These are phyloP conservation scores for Verticillium alfalfae DNA, from an alignment of 2,329 filamentous ascomycete genomes.

Conservation along the genomic window DNA sequence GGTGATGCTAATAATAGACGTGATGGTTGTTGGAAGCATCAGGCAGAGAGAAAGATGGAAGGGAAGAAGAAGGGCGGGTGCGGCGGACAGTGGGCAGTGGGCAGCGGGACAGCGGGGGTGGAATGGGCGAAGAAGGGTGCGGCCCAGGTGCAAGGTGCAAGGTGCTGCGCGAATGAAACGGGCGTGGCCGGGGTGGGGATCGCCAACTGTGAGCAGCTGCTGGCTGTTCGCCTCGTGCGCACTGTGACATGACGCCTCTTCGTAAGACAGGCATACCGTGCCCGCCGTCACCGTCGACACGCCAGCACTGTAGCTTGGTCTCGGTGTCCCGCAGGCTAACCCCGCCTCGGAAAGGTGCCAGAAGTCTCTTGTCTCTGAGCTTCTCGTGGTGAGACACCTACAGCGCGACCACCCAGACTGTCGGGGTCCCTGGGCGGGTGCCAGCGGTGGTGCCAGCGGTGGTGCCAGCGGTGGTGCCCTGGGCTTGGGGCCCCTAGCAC, in stretches of 20 bases:
- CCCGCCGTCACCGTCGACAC: neutral
- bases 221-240: neutral
- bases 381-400: neutral
- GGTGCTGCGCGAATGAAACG: constrained; percentile 1
- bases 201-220: neutral
- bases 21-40: constrained; percentile 32
- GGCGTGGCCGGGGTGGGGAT: neutral
- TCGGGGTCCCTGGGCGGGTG: neutral
- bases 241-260: neutral
- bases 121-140: neutral
- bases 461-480: too few species aligned
- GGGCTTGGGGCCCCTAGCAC: too few species aligned
- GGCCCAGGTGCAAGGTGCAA: neutral
- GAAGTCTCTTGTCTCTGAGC: neutral
- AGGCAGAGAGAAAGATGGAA: constrained; percentile 15
- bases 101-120: constrained; percentile 2
- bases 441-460: too few species aligned
- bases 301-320: neutral
- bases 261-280: neutral
- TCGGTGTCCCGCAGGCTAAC: neutral
- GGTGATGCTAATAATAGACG: constrained; percentile 48
- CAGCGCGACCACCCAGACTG: neutral
- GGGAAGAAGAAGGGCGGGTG: constrained; percentile 3
- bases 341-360: neutral
- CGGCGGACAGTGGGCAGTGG: neutral